These are phyloP conservation scores for Mycena epipterygia DNA, from an alignment of 768 basidiomycete genomes.

Conservation along the genomic window DNA sequence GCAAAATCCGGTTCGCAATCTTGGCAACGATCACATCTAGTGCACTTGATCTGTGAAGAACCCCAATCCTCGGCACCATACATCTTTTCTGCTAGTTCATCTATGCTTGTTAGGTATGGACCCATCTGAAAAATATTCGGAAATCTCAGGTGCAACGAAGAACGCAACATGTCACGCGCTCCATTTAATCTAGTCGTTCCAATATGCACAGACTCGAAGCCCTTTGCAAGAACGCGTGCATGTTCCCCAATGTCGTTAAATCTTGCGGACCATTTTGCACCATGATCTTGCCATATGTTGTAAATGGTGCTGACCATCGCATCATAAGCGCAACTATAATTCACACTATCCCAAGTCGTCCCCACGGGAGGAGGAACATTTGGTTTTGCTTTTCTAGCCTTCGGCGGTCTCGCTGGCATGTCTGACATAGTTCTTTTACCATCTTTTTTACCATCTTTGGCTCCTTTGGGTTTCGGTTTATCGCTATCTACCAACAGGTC, in stretches of 20 bases:
- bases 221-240: neutral
- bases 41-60: neutral
- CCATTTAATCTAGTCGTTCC: neutral
- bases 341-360: slow-evolving; percentile 32
- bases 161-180: neutral
- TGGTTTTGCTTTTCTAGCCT: neutral
- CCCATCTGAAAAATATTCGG: neutral
- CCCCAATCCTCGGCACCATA: neutral
- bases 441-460: too few relatives aligned
- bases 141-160: neutral
- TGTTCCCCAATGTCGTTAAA: neutral
- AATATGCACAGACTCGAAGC: neutral
- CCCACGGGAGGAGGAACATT: too few relatives aligned
- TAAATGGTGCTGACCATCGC: slow-evolving; percentile 33
- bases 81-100: neutral
- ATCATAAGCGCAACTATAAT: slow-evolving; percentile 51
- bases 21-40: neutral
- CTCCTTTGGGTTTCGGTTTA: too few relatives aligned
- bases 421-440: too few relatives aligned
- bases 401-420: neutral
- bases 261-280: slow-evolving; percentile 34
- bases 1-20: neutral
- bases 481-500: too few relatives aligned
- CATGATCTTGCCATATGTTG: neutral
- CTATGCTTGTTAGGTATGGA: neutral